Evolutionary conservation across 2,329 filamentous ascomycete genomes (phyloP).

Genomic region (Ophidiomyces ophidiicola): DNA sequence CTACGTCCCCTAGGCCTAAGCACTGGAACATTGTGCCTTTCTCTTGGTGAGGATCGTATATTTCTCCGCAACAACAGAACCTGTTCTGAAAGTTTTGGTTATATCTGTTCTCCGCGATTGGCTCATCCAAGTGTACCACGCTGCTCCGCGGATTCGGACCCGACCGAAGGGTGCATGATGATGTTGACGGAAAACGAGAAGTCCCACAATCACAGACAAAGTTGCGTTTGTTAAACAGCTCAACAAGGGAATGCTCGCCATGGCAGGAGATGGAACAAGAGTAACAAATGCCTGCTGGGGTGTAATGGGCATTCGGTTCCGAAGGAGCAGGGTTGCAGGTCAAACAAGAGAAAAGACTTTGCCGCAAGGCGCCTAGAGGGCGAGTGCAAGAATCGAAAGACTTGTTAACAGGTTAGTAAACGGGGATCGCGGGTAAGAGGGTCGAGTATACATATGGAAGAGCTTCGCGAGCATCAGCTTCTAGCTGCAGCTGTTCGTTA

Average conservation of each 20-base stretch:
- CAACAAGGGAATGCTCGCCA: conserved; percentile 85
- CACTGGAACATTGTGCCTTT: conserved; percentile 99
- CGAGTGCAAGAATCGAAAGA: conserved; percentile 91
- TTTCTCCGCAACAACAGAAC: conserved; percentile 80
- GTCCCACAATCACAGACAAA: conserved; percentile 97
- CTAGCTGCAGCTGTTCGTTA: conserved; percentile 73
- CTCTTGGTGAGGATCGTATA: conserved; percentile 79
- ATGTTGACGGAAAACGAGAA: conserved; percentile 56
- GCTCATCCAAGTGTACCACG: conserved; percentile 64
- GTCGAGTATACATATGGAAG: conserved; percentile 64
- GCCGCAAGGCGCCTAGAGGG: conserved; percentile 73
- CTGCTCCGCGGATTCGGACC: conserved; percentile 62
- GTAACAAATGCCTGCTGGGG: conserved; percentile 79
- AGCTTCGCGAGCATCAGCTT: conserved; percentile 88
- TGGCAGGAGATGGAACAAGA: conserved; percentile 95
- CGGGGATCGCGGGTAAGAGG: conserved; percentile 12
- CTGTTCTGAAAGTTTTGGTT: conserved; percentile 90
- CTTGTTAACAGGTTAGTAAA: conserved; percentile 33
- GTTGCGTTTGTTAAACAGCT: conserved; percentile 89
- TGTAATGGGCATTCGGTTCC: conserved; percentile 43
- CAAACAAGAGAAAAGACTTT: conserved; percentile 81
- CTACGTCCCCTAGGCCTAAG: conserved; percentile 64
- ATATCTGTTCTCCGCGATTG: conserved; percentile 65
- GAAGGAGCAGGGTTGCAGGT: conserved; percentile 76
- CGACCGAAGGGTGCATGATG: conserved; percentile 63